phyloP scores from a whole-genome alignment of 139 green algal species.

The Asterochloris sp. region DNA sequence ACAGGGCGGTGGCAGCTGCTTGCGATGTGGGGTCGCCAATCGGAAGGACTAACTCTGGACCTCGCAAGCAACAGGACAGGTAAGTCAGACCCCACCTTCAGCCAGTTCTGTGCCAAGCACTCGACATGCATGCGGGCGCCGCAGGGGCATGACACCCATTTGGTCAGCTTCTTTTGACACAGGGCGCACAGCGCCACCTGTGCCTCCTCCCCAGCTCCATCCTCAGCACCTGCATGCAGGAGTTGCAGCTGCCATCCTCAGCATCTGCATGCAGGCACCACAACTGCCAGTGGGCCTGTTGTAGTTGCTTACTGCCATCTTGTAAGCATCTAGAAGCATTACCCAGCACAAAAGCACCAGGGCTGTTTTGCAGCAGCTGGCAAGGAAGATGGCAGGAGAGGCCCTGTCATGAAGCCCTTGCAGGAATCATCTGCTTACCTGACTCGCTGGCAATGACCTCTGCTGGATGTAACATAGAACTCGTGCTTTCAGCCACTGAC shows the following conservation, averaged over 20 bases:
- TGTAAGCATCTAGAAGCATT: not conserved
- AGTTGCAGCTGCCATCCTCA: constrained; percentile 2
- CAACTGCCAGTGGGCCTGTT: not conserved
- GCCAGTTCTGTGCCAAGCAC: constrained; percentile 48
- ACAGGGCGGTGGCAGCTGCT: too few species aligned
- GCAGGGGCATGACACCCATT: constrained; percentile 44
- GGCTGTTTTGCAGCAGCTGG: not conserved
- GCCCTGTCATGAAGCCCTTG: not conserved
- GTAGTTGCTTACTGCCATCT: not conserved
- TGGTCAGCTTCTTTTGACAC: constrained; percentile 33
- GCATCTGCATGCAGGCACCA: not conserved
- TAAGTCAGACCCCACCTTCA: constrained; percentile 7
- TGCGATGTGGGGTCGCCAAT: too few species aligned
- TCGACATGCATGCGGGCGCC: constrained; percentile 36
- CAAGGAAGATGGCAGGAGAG: not conserved
- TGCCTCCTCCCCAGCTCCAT: constrained; percentile 1
- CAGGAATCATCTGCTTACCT: not conserved
- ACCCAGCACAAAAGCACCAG: not conserved
- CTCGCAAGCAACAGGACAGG: too few species aligned
- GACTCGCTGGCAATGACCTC: not conserved
- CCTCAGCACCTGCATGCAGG: not conserved
- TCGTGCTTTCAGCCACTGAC: not conserved
- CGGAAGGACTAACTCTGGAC: too few species aligned
- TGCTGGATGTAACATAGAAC: not conserved
- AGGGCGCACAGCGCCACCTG: constrained; percentile 22